Evolutionary conservation across 1,284 basidiomycete species (phyloP).

Genomic region (Cryptococcus amylolentus): DNA sequence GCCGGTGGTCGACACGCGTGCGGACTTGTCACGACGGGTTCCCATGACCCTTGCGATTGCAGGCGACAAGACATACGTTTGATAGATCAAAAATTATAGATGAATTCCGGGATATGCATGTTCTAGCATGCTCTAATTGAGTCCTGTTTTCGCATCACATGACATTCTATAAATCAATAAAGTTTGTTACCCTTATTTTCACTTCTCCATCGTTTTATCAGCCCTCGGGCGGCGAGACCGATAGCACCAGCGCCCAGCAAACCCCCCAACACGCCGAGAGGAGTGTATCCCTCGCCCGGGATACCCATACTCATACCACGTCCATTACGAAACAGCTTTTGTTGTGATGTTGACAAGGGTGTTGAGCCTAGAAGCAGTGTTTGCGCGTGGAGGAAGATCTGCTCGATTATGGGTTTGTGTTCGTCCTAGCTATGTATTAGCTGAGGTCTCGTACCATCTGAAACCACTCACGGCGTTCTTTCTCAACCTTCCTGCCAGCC

Average conservation of each 20-base stretch:
- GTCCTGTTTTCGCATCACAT: too few relatives aligned
- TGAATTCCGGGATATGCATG: too few relatives aligned
- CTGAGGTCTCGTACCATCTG: background rate
- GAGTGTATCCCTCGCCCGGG: background rate
- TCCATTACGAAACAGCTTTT: background rate
- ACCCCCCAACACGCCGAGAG: background rate
- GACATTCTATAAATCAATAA: background rate
- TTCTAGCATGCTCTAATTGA: too few relatives aligned
- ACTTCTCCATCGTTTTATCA: background rate
- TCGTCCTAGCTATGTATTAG: conserved; percentile 9
- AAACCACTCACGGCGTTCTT: conserved; percentile 16
- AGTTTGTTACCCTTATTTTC: background rate
- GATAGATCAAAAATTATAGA: too few relatives aligned
- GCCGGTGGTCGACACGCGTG: too few relatives aligned
- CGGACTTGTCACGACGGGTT: too few relatives aligned
- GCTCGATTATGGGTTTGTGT: conserved; percentile 19
- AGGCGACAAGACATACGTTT: too few relatives aligned
- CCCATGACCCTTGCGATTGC: too few relatives aligned
- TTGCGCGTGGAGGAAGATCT: conserved; percentile 14
- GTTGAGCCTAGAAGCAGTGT: conserved; percentile 6
- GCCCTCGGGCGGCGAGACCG: background rate
- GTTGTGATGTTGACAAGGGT: conserved; percentile 5
- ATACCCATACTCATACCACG: background rate
- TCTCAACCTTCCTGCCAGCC: conserved; percentile 11
- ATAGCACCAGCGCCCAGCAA: background rate